These are phyloP conservation scores for Linum trigynum DNA, from an alignment of 345 rosid genomes.

Conservation along the genomic window DNA sequence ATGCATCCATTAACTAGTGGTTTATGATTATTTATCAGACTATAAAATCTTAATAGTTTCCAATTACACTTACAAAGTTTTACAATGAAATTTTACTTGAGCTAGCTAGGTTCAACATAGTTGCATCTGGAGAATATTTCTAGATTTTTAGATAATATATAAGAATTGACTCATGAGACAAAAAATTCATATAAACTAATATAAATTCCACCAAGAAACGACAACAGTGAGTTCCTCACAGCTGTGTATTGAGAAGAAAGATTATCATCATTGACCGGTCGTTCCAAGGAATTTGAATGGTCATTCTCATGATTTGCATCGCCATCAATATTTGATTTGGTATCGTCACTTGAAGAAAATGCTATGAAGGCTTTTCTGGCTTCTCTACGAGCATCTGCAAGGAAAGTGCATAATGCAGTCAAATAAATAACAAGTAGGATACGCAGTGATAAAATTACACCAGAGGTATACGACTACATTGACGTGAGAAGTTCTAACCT, in stretches of 20 bases:
- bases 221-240: slow-evolving; percentile 42
- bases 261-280: slow-evolving; percentile 32
- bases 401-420: slow-evolving; percentile 10
- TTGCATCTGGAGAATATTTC: too few relatives aligned
- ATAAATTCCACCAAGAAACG: slow-evolving; percentile 6
- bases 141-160: too few relatives aligned
- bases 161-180: not conserved
- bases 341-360: slow-evolving; percentile 52
- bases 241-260: slow-evolving; percentile 52
- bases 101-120: not conserved
- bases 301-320: slow-evolving; percentile 34
- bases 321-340: slow-evolving; percentile 22
- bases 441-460: not conserved
- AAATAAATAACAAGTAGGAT: not conserved
- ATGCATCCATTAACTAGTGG: too few relatives aligned
- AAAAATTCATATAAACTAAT: not conserved
- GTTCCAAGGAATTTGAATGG: slow-evolving; percentile 28
- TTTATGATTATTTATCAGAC: too few relatives aligned
- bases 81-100: not conserved
- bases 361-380: slow-evolving; percentile 94
- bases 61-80: not conserved
- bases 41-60: not conserved
- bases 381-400: slow-evolving; percentile 83
- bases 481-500: too few relatives aligned
- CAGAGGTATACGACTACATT: not conserved